Percentiles rank a stretch among this genome's conserved stretches.
These are phyloP conservation scores for Sphagnum fallax DNA, from an alignment of 228 moss, liverwort and hornwort species.

Conservation along the genomic window DNA sequence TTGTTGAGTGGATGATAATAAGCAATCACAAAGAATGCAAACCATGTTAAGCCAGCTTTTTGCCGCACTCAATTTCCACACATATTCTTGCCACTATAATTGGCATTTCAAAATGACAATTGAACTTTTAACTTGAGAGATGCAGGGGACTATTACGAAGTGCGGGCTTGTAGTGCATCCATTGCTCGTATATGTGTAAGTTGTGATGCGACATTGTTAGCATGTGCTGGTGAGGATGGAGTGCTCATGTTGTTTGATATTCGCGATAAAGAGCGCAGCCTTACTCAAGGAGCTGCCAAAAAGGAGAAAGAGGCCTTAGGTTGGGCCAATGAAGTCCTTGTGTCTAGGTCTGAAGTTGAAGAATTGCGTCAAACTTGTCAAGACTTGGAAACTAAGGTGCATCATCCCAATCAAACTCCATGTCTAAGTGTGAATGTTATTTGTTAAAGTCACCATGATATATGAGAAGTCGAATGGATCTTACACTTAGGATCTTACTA, in stretches of 20 bases:
- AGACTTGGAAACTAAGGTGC: constrained; percentile 81
- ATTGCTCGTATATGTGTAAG: constrained; percentile 45
- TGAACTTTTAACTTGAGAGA: no score
- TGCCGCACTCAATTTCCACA: no score
- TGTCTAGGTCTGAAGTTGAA: constrained; percentile 65
- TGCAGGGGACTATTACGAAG: constrained; percentile 76
- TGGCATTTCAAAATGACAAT: no score
- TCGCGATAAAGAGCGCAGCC: constrained; percentile 65
- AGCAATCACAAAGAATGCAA: no score
- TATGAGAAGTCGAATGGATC: no score
- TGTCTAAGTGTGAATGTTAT: neutral
- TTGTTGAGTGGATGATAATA: no score
- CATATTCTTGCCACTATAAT: no score
- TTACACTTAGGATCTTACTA: no score
- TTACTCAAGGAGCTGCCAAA: constrained; percentile 15
- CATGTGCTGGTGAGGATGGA: constrained; percentile 77
- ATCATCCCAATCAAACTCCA: neutral
- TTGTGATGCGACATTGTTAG: constrained; percentile 46
- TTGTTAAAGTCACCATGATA: no score
- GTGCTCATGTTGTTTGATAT: constrained; percentile 71
- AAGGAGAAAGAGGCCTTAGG: constrained; percentile 71
- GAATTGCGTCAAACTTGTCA: constrained; percentile 62
- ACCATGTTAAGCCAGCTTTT: no score
- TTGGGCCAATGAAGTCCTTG: constrained; percentile 73
- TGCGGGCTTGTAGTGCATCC: constrained; percentile 43